Base-by-base conservation (phyloP, 345 rosid species). In the Tarenaya hassleriana region DNA sequence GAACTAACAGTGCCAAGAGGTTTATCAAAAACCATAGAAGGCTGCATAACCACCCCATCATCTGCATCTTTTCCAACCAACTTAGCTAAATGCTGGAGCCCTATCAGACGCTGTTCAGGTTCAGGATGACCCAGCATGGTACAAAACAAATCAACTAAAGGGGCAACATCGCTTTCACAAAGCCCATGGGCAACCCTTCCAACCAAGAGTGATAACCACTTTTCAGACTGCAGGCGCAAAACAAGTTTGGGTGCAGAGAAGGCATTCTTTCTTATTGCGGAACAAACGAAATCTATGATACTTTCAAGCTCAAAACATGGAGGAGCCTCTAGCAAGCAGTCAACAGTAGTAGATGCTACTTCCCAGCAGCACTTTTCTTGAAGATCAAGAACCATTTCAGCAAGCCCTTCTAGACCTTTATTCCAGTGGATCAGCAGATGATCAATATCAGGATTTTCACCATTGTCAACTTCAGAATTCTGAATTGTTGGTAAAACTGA, bases 71-170 rank as follows among this genome's bases (percentile, higher is more conserved):
- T 83, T 64, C 86, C 82, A 6, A 78, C 76, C 66, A 86, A 54
- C 70, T 72, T 72, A 50, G 77, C 80, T 56, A 86, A 68, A 66
- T 77, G 81, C 63, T 58, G 78, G 55, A 86, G 80, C n/a, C 69
- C 88, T 51, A 80, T 69, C 43, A 75, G 60, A 10, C 88, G 80
- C 58, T 86, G 95, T 67, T 86, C 95, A 1, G 95, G 95, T 75
- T 86, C 95, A 55, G 76, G 50, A 76, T 83, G 83, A 55, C 76
- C 73, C 48, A 86, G 75, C 75, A 86, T 57, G 8, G 69, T 21
- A 48, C 69, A 58, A 50, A 78, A 78, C 29, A 86, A 64, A 73
- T 86, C 76, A 66, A 67, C 67, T 33, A 86, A 59, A 54, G 77
- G 71, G 66, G 72, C 62, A 71, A 63, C 60, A 61, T 75, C 72